These are phyloP conservation scores for Lenwebbia sp. DNA, from an alignment of 345 rosid species.

Conservation along the genomic window DNA sequence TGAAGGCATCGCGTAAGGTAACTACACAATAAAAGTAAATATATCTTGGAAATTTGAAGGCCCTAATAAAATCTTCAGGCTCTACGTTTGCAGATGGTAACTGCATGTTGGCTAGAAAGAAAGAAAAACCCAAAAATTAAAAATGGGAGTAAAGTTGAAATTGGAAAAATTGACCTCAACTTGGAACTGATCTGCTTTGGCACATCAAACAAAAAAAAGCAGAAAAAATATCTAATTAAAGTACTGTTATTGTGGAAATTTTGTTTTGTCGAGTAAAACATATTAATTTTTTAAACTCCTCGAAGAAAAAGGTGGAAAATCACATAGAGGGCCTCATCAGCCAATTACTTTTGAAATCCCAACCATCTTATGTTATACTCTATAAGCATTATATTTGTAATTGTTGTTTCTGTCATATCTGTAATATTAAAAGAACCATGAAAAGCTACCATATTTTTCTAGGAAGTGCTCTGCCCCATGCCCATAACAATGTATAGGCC, in stretches of 20 bases:
- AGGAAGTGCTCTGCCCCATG: neutral
- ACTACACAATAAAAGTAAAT: neutral
- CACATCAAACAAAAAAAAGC: neutral
- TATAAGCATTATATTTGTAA: neutral
- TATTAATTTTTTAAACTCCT: neutral
- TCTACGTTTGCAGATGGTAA: neutral
- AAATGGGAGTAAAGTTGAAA: neutral
- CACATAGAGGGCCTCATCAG: neutral
- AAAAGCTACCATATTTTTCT: neutral
- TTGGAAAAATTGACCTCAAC: neutral
- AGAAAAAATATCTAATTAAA: neutral
- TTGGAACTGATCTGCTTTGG: neutral
- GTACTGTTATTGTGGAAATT: too few species aligned
- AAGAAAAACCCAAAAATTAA: neutral
- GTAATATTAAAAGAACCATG: neutral
- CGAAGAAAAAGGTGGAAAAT: neutral
- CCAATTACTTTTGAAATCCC: neutral
- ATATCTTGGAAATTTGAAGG: neutral
- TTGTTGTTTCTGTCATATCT: neutral
- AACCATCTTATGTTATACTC: neutral
- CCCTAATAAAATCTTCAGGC: neutral
- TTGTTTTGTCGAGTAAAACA: neutral
- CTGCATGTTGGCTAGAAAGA: neutral
- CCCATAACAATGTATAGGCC: neutral
- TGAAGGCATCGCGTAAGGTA: neutral